A percentile compares a stretch with the other conserved stretches of the same genome.
Evolutionary conservation across 2,329 filamentous ascomycete species (phyloP).

Genomic region (Colletotrichum filicis): DNA sequence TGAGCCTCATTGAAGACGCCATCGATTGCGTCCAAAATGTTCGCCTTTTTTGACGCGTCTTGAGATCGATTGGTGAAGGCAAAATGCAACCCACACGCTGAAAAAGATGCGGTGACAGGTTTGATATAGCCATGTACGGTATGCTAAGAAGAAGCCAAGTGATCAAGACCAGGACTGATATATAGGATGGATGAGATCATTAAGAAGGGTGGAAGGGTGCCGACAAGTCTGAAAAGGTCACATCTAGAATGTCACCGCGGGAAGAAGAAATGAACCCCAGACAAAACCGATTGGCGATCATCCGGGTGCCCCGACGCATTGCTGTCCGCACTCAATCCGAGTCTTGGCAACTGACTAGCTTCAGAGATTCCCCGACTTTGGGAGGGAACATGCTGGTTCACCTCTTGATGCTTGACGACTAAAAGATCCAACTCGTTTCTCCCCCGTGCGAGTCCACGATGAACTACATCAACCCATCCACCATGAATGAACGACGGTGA

Average conservation of each 20-base stretch:
- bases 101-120: neutral
- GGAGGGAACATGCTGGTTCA: conserved; percentile 23
- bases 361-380: neutral
- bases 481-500: neutral
- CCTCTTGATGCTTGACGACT: neutral
- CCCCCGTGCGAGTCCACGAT: neutral
- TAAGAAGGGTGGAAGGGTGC: neutral
- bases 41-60: neutral
- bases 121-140: neutral
- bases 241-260: neutral
- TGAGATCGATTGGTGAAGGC: neutral
- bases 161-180: no score
- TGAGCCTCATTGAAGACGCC: conserved; percentile 28
- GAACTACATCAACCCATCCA: neutral
- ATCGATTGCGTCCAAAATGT: conserved; percentile 13
- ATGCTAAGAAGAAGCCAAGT: neutral
- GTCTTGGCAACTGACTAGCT: conserved; percentile 11
- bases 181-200: neutral
- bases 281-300: neutral
- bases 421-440: neutral
- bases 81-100: neutral
- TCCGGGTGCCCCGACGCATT: conserved; percentile 8
- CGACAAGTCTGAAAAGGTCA: neutral
- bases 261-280: neutral
- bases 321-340: conserved; percentile 2